Conservation (phyloP, 1,284 basidiomycete genomes). For the Violaceomyces palustris region DNA sequence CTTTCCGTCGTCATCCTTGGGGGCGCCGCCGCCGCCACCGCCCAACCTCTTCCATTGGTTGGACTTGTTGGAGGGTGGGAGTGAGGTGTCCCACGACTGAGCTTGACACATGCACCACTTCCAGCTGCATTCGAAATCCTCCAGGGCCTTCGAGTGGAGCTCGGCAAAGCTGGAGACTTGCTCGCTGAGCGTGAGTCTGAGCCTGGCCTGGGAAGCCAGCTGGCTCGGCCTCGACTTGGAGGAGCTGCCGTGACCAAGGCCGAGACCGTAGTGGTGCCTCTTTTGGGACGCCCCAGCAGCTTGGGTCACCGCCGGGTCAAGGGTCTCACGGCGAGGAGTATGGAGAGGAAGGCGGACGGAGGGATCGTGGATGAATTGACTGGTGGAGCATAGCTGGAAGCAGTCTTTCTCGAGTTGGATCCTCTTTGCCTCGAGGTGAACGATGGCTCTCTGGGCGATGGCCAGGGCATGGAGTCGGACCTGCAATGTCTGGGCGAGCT, state of each 20-base stretch:
- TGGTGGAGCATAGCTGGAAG: background rate
- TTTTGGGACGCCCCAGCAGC: background rate
- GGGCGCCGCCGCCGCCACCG: background rate
- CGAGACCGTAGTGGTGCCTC: background rate
- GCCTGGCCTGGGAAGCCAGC: background rate
- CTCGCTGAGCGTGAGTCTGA: background rate
- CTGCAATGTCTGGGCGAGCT: background rate
- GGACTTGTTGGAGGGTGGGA: background rate
- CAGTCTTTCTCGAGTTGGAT: background rate
- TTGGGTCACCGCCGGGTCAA: background rate
- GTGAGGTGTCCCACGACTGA: too few relatives aligned
- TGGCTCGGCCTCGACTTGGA: background rate
- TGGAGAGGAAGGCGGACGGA: background rate
- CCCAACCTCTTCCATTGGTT: background rate
- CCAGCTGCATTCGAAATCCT: background rate
- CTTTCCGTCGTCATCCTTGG: background rate
- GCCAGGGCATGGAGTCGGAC: background rate
- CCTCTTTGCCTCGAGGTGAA: background rate
- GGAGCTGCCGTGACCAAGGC: background rate
- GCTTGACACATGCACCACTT: too few relatives aligned
- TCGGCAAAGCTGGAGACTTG: background rate
- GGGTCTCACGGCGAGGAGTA: background rate
- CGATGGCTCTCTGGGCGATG: background rate
- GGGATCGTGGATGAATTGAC: background rate
- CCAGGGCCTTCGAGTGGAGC: background rate